phyloP scores from a whole-genome alignment of 2,329 filamentous ascomycete species.

The Paramyrothecium sp. region DNA sequence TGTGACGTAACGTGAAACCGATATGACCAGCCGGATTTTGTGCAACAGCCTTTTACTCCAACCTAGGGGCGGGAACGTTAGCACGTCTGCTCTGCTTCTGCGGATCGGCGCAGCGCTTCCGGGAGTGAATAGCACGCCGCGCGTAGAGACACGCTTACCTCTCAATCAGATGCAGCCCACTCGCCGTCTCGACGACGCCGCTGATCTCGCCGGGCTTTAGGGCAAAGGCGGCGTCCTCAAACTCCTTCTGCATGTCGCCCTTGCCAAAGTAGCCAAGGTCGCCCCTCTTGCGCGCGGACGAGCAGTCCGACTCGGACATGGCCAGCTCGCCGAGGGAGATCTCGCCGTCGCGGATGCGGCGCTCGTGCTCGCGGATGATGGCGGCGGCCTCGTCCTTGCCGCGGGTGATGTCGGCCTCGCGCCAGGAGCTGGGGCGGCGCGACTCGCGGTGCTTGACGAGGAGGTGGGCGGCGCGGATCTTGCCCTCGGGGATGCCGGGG shows the following conservation, averaged over 20 bases:
- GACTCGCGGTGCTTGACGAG: constrained; percentile 92
- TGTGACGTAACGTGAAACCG: neutral
- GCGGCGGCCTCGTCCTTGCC: constrained; percentile 80
- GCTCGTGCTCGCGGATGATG: constrained; percentile 74
- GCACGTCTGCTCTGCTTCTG: neutral
- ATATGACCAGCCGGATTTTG: neutral
- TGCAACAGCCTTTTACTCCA: neutral
- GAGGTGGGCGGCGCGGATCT: constrained; percentile 91
- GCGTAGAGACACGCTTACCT: constrained; percentile 53
- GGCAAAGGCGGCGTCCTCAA: constrained; percentile 93
- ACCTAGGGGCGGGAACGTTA: neutral
- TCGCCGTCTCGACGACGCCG: constrained; percentile 84
- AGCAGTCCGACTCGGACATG: constrained; percentile 88
- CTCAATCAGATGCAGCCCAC: constrained; percentile 93
- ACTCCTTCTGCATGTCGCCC: constrained; percentile 98
- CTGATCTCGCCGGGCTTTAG: constrained; percentile 86
- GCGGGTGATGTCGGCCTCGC: constrained; percentile 84
- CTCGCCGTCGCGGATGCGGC: constrained; percentile 70
- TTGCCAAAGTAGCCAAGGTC: constrained; percentile 93
- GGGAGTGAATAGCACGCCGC: too few species aligned
- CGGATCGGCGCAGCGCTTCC: too few species aligned
- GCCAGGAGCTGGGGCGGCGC: constrained; percentile 88
- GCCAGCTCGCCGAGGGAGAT: constrained; percentile 78
- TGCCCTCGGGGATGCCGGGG: constrained; percentile 58
- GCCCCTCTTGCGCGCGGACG: constrained; percentile 88